Base-by-base conservation (phyloP, 2,329 filamentous ascomycete genomes). In the Blastomyces parvus region DNA sequence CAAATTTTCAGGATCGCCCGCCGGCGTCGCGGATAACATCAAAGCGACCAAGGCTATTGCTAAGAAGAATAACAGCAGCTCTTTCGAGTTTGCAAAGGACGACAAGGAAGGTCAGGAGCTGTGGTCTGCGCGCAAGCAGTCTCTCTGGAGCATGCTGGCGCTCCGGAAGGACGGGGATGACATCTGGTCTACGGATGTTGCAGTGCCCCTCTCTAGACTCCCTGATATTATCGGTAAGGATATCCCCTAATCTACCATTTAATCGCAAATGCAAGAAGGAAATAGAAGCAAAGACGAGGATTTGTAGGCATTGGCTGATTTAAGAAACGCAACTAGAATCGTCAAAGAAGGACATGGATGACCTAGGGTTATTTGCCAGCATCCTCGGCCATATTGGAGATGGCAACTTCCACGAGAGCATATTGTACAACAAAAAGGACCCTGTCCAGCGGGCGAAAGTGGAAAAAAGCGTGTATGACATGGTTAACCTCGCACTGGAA, bases 381-480 rank as follows among this genome's bases (percentile, higher is more conserved):
- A 89, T 96, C 36, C 80, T 97, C 3, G 92, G 92, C 2, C 92
- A 97, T 71, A 88, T 97, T 63, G 92, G 92, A 14, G 92, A 96
- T 72, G 92, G 92, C 46, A 97, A 97, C 75, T 97, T 97, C 78
- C 92, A 97, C 74, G 88, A 92, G 73, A 90, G 88, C 72, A 94
- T 97, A 76, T 88, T 97, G 77, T 97, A 96, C 74, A 85, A 94
- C 75, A 83, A 84, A 33, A 82, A 80, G 30, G 81, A 91, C 62
- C 82, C 84, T 2, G 84, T 81, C 33, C 89, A 96, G 76, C 83
- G 83, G 63, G 86, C 83, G 52, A 89, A 88, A 68, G 90, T 94
- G 1, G 89, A 94, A 73, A 83, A 81, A 62, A 91, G 90, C 67
- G 90, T 97, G 57, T 86, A 92, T 72, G 88, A 91, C 69, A 96